Conservation (phyloP, 2,329 filamentous ascomycete species). For the Phyllosticta ampelicida region DNA sequence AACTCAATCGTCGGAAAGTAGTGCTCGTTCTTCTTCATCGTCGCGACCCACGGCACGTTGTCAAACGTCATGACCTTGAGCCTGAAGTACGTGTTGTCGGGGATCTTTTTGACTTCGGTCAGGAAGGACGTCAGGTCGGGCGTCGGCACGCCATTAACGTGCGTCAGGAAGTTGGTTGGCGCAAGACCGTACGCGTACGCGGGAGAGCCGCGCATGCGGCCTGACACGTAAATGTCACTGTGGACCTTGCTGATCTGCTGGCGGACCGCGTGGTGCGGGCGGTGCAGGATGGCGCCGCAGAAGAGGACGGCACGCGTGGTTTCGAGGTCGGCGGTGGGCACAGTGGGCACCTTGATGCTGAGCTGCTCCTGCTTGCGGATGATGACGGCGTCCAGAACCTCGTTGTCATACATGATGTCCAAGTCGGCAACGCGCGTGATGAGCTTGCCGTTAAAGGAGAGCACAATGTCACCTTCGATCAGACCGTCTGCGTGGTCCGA, state of each 20-base stretch:
- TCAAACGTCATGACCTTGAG: conserved; percentile 97
- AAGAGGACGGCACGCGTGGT: conserved; percentile 88
- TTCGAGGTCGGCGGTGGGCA: conserved; percentile 81
- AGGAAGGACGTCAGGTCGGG: conserved; percentile 75
- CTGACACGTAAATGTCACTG: conserved; percentile 91
- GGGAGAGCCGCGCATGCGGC: conserved; percentile 63
- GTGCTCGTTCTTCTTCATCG: conserved; percentile 99
- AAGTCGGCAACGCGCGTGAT: conserved; percentile 89
- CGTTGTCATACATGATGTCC: conserved; percentile 91
- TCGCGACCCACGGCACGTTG: conserved; percentile 97
- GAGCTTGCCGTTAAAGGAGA: conserved; percentile 82
- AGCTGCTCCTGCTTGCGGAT: conserved; percentile 77
- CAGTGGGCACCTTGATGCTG: conserved; percentile 66
- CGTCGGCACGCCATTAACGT: conserved; percentile 82
- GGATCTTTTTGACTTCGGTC: conserved; percentile 70
- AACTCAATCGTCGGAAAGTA: conserved; percentile 67
- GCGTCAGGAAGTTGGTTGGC: conserved; percentile 94
- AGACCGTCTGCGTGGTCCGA: conserved; percentile 54
- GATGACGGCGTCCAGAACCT: conserved; percentile 71
- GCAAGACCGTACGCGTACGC: conserved; percentile 85
- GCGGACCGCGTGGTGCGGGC: conserved; percentile 88
- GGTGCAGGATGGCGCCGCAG: conserved; percentile 87
- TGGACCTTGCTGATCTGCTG: conserved; percentile 97
- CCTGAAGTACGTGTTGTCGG: conserved; percentile 96
- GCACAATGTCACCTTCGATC: conserved; percentile 81